Evolutionary conservation across 1,139 yeast genomes (phyloP), one percentile per base, ranked within the genome.

Genomic region (Chernovozyma sophiae-reginae): DNA sequence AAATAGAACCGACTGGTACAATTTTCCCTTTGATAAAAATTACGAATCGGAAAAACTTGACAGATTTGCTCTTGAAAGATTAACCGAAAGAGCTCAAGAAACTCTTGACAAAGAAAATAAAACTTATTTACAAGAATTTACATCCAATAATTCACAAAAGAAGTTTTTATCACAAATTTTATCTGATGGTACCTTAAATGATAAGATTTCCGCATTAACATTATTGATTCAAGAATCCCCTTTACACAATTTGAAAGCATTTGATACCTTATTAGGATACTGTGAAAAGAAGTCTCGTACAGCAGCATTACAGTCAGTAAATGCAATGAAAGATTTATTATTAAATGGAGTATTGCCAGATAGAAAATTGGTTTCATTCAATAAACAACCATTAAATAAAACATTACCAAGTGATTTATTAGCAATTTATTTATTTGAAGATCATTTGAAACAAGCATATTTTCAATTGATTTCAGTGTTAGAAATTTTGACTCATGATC

Each of bases 201-300:
- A 92, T 82, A 90, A 92, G 63, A 86, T 92, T 41, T 86, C 97
- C 33, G 97, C 98, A 0, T 72, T 92, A 52, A 90, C 98, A 0
- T 76, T 92, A 55, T 69, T 92, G 56, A 78, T 90, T 34, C 97
- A 92, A 57, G 98, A 92, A 63, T 89, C 97, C 3, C 98, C 99
- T 4, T 58, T 89, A 41, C 98, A 92, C 56, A 86, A 94, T 47
- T 56, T 82, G 41, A 86, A 86, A 57, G 89, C 96, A 0, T 68
- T 94, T 40, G 96, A 87, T 44, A 81, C 83, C 22, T 65, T 92
- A 46, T 59, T 86, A 40, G 73, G 77, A 6, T 85, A 82, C 62
- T 87, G 97, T 61, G 84, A 80, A 50, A 90, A 92, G 67, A 94
- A 92, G 64, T 83, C 95, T 18, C 79, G 97, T 67, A 90, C 95